phyloP scores from a whole-genome alignment of 1,284 basidiomycete genomes.

The Baeospora myosura region DNA sequence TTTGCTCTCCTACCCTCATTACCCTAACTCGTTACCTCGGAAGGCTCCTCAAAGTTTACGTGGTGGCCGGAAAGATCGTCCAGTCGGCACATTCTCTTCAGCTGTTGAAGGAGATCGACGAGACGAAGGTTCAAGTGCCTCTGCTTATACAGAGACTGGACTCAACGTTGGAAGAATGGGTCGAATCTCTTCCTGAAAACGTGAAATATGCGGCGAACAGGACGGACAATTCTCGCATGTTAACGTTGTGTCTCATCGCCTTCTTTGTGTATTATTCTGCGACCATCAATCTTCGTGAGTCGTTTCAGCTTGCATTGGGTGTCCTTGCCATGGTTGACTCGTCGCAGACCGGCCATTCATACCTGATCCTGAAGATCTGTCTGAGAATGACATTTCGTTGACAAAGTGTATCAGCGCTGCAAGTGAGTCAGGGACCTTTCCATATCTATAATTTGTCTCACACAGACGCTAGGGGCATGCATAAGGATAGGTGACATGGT shows the following conservation, averaged over 20 bases:
- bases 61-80: conserved; percentile 15
- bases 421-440: conserved; percentile 7
- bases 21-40: too few species aligned
- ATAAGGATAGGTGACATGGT: conserved; percentile 16
- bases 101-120: too few species aligned
- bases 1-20: too few species aligned
- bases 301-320: not conserved
- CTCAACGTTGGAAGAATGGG: conserved; percentile 12
- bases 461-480: conserved; percentile 6
- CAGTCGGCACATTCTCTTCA: conserved; percentile 13
- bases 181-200: conserved; percentile 10
- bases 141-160: conserved; percentile 11
- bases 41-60: conserved; percentile 15
- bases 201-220: conserved; percentile 13
- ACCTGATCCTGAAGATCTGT: conserved; percentile 11
- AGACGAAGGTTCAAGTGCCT: conserved; percentile 7
- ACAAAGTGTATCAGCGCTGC: conserved; percentile 14
- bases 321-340: not conserved
- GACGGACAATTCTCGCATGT: conserved; percentile 12
- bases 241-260: conserved; percentile 14
- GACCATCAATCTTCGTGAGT: conserved; percentile 17
- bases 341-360: conserved; percentile 16
- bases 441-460: not conserved
- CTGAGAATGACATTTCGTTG: conserved; percentile 13
- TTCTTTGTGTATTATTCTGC: conserved; percentile 17